These are phyloP conservation scores for Celoporthe dispersa DNA, from an alignment of 2,329 filamentous ascomycete genomes.

Conservation along the genomic window DNA sequence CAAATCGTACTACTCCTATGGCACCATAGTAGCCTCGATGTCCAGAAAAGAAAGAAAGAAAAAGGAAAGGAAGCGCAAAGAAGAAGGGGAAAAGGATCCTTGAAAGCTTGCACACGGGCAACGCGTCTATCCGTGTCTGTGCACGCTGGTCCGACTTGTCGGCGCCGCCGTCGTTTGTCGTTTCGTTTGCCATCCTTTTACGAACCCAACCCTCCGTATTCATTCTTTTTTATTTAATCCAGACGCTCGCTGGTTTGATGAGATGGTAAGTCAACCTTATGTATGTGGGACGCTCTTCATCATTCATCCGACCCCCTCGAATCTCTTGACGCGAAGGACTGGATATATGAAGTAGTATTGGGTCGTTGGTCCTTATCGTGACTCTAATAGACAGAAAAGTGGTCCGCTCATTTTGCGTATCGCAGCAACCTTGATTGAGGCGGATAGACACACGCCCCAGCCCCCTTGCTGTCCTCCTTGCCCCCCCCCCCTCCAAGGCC, in stretches of 20 bases:
- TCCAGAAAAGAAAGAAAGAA: background rate
- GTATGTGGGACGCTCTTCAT: background rate
- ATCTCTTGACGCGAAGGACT: slow-evolving; percentile 7
- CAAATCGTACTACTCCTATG: background rate
- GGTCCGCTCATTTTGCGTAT: slow-evolving; percentile 28
- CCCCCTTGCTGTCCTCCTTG: background rate
- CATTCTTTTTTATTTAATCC: background rate
- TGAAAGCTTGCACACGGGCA: background rate
- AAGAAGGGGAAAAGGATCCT: background rate
- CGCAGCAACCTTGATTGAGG: slow-evolving; percentile 15
- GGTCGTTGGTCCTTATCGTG: slow-evolving; percentile 17
- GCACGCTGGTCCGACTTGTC: slow-evolving; percentile 18
- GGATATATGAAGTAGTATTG: slow-evolving; percentile 3
- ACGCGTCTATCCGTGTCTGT: slow-evolving; percentile 8
- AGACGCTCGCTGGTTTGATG: background rate
- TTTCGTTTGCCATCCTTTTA: slow-evolving; percentile 1
- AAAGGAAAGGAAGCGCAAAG: too few species aligned
- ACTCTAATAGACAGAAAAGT: slow-evolving; percentile 28
- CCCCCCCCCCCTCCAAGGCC: too few species aligned
- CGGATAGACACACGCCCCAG: slow-evolving; percentile 24
- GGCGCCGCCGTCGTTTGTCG: slow-evolving; percentile 15
- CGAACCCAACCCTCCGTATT: slow-evolving; percentile 20
- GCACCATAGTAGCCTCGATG: background rate
- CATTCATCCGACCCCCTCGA: slow-evolving; percentile 1
- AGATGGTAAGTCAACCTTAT: background rate